Percentiles rank a stretch among this genome's conserved stretches.
Evolutionary conservation across 306 rosid genomes (phyloP).

Genomic region (Trifolium fragiferum): DNA sequence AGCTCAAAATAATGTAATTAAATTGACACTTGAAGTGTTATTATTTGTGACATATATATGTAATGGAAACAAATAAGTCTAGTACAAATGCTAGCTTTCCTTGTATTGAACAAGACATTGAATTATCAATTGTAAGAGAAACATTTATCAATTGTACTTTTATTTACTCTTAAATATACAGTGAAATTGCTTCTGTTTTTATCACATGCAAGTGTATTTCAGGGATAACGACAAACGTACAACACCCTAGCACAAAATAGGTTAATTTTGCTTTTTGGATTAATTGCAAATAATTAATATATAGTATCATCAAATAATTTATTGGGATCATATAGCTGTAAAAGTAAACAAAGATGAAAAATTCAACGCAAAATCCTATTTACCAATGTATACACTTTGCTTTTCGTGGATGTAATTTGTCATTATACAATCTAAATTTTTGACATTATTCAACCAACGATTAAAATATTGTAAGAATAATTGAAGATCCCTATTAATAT

Average conservation of each 20-base stretch:
- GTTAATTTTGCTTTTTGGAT: not conserved
- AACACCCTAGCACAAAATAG: slow-evolving; percentile 23
- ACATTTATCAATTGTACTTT: slow-evolving; percentile 36
- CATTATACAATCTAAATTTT: slow-evolving; percentile 43
- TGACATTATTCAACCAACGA: slow-evolving; percentile 23
- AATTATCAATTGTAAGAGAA: slow-evolving; percentile 19
- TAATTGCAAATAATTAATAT: slow-evolving; percentile 12
- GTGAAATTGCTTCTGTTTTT: slow-evolving; percentile 40
- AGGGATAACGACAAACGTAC: slow-evolving; percentile 42
- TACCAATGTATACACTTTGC: slow-evolving; percentile 33
- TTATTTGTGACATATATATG: slow-evolving; percentile 8
- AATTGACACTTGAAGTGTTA: slow-evolving; percentile 39
- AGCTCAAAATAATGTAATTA: slow-evolving; percentile 6
- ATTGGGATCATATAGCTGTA: slow-evolving; percentile 28
- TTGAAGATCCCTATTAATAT: slow-evolving; percentile 19
- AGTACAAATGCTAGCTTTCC: slow-evolving; percentile 30
- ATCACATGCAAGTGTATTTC: slow-evolving; percentile 44
- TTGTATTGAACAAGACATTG: slow-evolving; percentile 34
- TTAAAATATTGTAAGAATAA: slow-evolving; percentile 25
- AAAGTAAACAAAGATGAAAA: slow-evolving; percentile 40
- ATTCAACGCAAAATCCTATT: slow-evolving; percentile 50
- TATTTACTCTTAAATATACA: slow-evolving; percentile 40
- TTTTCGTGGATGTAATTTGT: slow-evolving; percentile 44
- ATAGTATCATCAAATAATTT: slow-evolving; percentile 25
- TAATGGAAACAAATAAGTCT: slow-evolving; percentile 44